phyloP scores from a whole-genome alignment of 495 filamentous ascomycete genomes.

The Penicillium manginii region DNA sequence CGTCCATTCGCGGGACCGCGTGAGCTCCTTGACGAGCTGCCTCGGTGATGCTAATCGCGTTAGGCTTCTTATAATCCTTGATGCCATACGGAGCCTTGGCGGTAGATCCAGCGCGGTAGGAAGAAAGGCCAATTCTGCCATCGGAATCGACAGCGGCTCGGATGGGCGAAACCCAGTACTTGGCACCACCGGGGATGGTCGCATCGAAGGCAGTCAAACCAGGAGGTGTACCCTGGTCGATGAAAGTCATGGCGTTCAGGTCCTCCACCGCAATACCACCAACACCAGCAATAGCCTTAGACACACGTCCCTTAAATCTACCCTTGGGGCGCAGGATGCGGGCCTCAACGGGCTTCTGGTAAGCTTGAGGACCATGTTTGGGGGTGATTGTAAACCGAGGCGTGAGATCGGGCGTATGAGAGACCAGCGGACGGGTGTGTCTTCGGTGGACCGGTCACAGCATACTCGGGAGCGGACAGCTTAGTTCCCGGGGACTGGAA shows the following conservation, averaged over 20 bases:
- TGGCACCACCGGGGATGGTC: constrained; percentile 64
- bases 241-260: constrained; percentile 41
- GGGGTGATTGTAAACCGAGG: constrained; percentile 77
- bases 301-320: constrained; percentile 36
- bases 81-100: constrained; percentile 55
- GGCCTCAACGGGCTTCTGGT: constrained; percentile 64
- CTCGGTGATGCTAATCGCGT: constrained; percentile 29
- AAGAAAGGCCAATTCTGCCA: constrained; percentile 59
- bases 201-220: constrained; percentile 59
- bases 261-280: constrained; percentile 56
- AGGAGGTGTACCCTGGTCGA: constrained; percentile 33
- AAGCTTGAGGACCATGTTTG: constrained; percentile 74
- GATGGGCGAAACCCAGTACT: constrained; percentile 63
- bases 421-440: constrained; percentile 94
- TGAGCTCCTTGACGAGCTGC: constrained; percentile 29
- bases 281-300: constrained; percentile 50
- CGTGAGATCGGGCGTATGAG: constrained; percentile 75
- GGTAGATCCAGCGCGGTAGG: constrained; percentile 46
- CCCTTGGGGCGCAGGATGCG: constrained; percentile 63
- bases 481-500: constrained; percentile 42
- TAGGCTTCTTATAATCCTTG: constrained; percentile 39
- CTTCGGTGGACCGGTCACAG: constrained; percentile 65
- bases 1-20: constrained; percentile 40
- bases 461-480: constrained; percentile 53
- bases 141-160: constrained; percentile 60